Evolutionary conservation across 2,329 filamentous ascomycete genomes (phyloP).

Genomic region (Tolypocladium ophioglossoides): DNA sequence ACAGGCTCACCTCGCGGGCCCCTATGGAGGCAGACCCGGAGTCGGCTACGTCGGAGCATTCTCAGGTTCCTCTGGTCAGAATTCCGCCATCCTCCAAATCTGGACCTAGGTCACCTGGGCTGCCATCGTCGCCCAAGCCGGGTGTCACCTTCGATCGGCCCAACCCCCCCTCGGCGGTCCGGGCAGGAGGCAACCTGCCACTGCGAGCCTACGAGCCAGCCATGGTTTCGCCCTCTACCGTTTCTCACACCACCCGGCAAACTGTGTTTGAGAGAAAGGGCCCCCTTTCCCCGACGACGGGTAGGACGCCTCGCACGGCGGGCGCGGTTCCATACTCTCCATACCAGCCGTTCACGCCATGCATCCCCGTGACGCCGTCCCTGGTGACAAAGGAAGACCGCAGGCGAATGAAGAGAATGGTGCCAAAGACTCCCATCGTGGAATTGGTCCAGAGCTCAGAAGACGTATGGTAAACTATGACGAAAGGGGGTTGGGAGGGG

Average conservation of each 20-base stretch:
- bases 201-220: constrained; percentile 52
- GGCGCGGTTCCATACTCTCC: constrained; percentile 61
- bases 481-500: neutral
- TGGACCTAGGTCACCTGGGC: constrained; percentile 22
- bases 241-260: constrained; percentile 44
- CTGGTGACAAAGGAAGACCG: constrained; percentile 61
- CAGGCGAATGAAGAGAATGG: constrained; percentile 55
- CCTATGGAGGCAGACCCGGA: constrained; percentile 35
- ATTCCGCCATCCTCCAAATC: constrained; percentile 34
- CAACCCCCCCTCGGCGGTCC: constrained; percentile 43
- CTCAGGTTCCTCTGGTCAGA: constrained; percentile 39
- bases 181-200: constrained; percentile 46
- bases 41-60: constrained; percentile 41
- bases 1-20: constrained; percentile 26
- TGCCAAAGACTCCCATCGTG: constrained; percentile 51
- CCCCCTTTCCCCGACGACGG: constrained; percentile 43
- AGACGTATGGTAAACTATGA: constrained; percentile 50
- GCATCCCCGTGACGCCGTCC: constrained; percentile 67
- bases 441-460: constrained; percentile 51
- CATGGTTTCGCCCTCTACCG: constrained; percentile 37
- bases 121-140: constrained; percentile 40
- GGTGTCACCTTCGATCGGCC: constrained; percentile 37
- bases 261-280: constrained; percentile 50
- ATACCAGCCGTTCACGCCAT: constrained; percentile 68
- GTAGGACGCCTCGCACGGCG: constrained; percentile 52